Percentiles rank a stretch among this genome's conserved stretches.
Evolutionary conservation across 257 asterid species (phyloP).

Genomic region (Primulina huaijiensis): DNA sequence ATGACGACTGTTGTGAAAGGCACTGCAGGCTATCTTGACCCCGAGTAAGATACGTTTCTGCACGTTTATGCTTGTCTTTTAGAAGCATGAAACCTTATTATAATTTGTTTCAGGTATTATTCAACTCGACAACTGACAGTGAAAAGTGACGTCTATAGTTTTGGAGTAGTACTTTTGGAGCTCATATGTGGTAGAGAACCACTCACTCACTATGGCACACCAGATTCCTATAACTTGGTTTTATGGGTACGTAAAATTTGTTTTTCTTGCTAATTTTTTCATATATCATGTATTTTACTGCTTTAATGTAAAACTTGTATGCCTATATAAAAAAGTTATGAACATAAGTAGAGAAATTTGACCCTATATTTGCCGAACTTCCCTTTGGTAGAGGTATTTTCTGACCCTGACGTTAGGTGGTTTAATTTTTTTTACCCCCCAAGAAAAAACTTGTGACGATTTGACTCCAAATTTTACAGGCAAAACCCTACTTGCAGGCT

Average conservation of each 20-base stretch:
- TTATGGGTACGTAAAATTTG: conserved; percentile 56
- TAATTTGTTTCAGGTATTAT: conserved; percentile 57
- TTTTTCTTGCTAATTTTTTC: neutral
- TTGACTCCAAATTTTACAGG: conserved; percentile 46
- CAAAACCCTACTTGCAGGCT: conserved; percentile 94
- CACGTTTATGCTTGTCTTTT: neutral
- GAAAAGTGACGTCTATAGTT: conserved; percentile 87
- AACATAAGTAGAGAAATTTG: neutral
- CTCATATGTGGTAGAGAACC: conserved; percentile 95
- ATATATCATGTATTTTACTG: too few relatives aligned
- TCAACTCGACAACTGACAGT: conserved; percentile 86
- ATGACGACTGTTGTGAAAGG: conserved; percentile 85
- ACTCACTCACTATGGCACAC: conserved; percentile 78
- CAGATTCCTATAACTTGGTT: conserved; percentile 89
- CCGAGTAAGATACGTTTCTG: conserved; percentile 53
- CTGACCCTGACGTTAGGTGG: too few relatives aligned
- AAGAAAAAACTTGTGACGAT: neutral
- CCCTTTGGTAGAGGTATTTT: too few relatives aligned
- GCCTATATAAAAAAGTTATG: too few relatives aligned
- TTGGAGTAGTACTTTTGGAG: conserved; percentile 92
- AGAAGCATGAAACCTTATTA: conserved; percentile 10
- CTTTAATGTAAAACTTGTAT: too few relatives aligned
- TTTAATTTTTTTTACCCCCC: too few relatives aligned
- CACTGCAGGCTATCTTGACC: conserved; percentile 97
- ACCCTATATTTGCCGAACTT: neutral